phyloP scores from a whole-genome alignment of 2,329 filamentous ascomycete species.

The Colletotrichum sp. region DNA sequence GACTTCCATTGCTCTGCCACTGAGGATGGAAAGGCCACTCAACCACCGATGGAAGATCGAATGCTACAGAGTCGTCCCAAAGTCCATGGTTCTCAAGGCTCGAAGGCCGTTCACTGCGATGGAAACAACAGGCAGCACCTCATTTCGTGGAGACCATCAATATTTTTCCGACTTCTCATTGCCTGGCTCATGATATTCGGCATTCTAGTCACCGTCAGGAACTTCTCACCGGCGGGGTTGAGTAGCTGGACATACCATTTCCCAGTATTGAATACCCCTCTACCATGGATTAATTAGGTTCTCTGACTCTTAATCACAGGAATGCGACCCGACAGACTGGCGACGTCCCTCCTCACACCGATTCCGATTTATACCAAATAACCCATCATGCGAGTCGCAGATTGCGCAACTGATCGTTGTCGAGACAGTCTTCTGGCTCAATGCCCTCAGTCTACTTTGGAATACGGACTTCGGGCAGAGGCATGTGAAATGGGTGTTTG shows the following conservation, averaged over 20 bases:
- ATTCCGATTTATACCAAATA: not conserved
- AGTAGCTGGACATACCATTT: not conserved
- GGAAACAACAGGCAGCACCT: fast-evolving
- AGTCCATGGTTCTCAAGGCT: fast-evolving
- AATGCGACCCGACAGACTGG: not conserved
- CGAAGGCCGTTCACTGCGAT: fast-evolving
- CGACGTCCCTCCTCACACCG: not conserved
- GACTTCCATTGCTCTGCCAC: fast-evolving
- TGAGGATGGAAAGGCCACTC: not conserved
- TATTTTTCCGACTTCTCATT: not conserved
- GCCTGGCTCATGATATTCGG: not conserved
- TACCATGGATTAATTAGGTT: fast-evolving
- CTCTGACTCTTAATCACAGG: fast-evolving
- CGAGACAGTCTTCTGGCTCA: fast-evolving
- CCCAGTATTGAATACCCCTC: fast-evolving
- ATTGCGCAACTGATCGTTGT: not conserved
- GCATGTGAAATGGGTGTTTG: not conserved
- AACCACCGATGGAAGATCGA: not conserved
- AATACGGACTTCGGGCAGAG: not conserved
- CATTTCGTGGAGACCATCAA: not conserved
- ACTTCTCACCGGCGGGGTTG: not conserved
- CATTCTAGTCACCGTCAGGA: not conserved
- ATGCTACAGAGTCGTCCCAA: not conserved
- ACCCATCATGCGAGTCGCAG: not conserved
- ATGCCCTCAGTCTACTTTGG: not conserved